A percentile compares a stretch with the other conserved stretches of the same genome.
Evolutionary conservation across 2,329 filamentous ascomycete genomes (phyloP).

Genomic region (Diaporthe ilicicola): DNA sequence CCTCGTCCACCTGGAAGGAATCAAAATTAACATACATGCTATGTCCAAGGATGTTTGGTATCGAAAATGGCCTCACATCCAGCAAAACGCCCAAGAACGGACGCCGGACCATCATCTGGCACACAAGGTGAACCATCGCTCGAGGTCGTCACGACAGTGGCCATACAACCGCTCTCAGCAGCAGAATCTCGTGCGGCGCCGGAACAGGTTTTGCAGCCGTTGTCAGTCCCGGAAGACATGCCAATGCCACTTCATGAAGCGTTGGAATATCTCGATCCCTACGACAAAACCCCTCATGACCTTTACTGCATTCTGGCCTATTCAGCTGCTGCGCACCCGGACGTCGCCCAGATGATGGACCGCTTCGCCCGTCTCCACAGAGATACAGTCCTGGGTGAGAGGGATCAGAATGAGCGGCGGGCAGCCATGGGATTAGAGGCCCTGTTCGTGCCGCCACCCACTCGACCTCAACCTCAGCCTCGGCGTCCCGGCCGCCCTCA

Average conservation of each 20-base stretch:
- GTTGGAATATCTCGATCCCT: constrained; percentile 18
- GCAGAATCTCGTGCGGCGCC: not conserved
- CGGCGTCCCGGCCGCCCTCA: not conserved
- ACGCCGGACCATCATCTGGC: not conserved
- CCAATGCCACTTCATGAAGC: constrained; percentile 27
- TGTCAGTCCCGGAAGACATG: not conserved
- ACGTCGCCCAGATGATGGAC: constrained; percentile 28
- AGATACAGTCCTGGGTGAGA: not conserved
- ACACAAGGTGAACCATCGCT: not conserved
- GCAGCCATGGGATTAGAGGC: not conserved
- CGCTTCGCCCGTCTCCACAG: constrained; percentile 14
- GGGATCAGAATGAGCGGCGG: not conserved
- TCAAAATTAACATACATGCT: not conserved
- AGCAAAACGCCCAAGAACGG: constrained; percentile 2
- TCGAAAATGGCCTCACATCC: not conserved
- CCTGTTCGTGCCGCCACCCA: not conserved
- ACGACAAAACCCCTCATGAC: constrained; percentile 17
- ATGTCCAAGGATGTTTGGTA: not conserved
- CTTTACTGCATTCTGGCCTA: constrained; percentile 23
- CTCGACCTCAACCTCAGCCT: not conserved
- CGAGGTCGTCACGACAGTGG: not conserved
- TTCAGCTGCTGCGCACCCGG: constrained; percentile 25
- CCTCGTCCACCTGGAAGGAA: not conserved
- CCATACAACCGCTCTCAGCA: not conserved
- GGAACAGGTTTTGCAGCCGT: not conserved